Evolutionary conservation across 139 green algal genomes (phyloP).

Genomic region (Coccomyxa sp.): DNA sequence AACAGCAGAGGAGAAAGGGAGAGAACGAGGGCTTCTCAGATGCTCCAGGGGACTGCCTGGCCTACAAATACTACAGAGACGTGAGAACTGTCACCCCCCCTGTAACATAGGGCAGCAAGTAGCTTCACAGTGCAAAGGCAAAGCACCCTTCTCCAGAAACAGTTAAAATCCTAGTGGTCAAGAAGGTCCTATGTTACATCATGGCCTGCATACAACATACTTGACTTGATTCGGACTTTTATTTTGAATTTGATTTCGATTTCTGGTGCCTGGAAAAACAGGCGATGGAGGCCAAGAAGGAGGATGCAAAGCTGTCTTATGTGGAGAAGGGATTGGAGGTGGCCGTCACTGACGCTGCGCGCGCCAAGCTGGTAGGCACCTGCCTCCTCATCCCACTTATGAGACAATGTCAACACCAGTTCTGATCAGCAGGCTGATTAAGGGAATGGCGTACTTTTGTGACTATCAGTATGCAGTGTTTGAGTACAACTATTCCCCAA

Average conservation of each 20-base stretch:
- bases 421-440: too few species aligned
- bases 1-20: conserved; percentile 59
- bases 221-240: too few species aligned
- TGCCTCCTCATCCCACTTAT: background rate
- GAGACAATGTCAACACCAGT: too few species aligned
- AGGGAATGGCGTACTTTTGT: too few species aligned
- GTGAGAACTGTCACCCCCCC: conserved; percentile 30
- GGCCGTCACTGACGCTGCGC: conserved; percentile 38
- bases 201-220: too few species aligned
- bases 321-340: conserved; percentile 46
- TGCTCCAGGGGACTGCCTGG: conserved; percentile 64
- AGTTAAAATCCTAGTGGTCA: background rate
- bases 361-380: conserved; percentile 32
- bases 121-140: background rate
- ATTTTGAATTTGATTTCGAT: too few species aligned
- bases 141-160: background rate
- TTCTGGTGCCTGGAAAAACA: conserved; percentile 26
- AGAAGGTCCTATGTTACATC: too few species aligned
- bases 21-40: conserved; percentile 56
- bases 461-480: too few species aligned
- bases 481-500: too few species aligned
- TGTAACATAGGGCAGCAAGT: background rate
- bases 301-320: conserved; percentile 33
- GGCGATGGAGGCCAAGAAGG: conserved; percentile 53
- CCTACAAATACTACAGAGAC: conserved; percentile 81